Percentiles rank a stretch among this genome's conserved stretches.
Conservation (phyloP, 2,329 filamentous ascomycete genomes). For the Pseudogymnoascus sp. region DNA sequence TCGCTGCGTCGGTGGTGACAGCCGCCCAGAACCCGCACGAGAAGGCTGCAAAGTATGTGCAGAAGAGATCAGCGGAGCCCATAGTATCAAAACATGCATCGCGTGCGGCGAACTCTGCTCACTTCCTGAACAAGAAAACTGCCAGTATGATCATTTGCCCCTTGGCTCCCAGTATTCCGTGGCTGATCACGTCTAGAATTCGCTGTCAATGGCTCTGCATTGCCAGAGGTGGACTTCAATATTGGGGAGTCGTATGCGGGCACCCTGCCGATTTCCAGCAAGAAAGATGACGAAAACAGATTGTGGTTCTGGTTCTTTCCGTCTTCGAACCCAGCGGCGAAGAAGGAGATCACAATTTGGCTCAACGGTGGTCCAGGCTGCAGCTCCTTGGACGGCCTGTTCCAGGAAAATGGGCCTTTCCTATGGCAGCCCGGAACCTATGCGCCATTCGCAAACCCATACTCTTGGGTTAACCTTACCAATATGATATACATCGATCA, state of each 20-base stretch:
- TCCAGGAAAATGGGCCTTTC: constrained; percentile 49
- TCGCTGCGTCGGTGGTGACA: constrained; percentile 28
- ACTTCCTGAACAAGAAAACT: constrained; percentile 21
- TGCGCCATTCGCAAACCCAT: constrained; percentile 25
- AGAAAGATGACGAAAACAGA: constrained; percentile 38
- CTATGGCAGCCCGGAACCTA: constrained; percentile 20
- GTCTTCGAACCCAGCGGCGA: constrained; percentile 40
- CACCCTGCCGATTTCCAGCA: constrained; percentile 47
- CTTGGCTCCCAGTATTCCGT: not conserved
- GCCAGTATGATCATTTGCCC: constrained; percentile 15
- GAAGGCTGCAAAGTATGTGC: constrained; percentile 18
- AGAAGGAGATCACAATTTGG: constrained; percentile 50
- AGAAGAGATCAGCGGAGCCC: constrained; percentile 15
- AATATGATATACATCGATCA: constrained; percentile 51
- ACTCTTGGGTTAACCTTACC: constrained; percentile 52
- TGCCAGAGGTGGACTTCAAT: constrained; percentile 28
- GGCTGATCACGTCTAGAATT: constrained; percentile 20
- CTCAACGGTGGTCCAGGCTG: constrained; percentile 59
- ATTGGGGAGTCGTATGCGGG: constrained; percentile 30
- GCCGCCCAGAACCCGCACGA: constrained; percentile 29
- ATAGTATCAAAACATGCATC: constrained; percentile 16
- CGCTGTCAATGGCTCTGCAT: constrained; percentile 25
- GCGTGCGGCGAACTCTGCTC: constrained; percentile 16
- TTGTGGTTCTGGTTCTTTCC: constrained; percentile 54
- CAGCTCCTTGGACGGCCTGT: constrained; percentile 55